Base-by-base conservation (phyloP, 306 rosid species). In the Fragaria nilgerrensis region DNA sequence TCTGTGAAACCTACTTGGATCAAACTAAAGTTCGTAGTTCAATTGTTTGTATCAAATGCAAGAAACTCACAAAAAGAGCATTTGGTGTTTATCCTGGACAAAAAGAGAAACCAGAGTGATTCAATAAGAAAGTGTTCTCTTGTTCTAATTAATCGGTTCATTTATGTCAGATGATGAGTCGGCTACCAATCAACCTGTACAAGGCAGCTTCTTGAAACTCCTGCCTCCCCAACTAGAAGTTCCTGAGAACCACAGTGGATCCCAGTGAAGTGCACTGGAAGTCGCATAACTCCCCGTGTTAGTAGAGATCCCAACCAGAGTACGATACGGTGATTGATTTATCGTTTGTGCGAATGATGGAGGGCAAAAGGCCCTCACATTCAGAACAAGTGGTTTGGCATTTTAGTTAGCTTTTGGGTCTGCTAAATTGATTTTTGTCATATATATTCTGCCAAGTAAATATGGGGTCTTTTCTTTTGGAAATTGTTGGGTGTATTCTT, bases 151-250 rank as follows among this genome's bases (percentile, higher is more conserved):
- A 49, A 77, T 64, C 25, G 47, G 53, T 70, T 75, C 53, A 13
- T 74, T 2, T 78, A 79, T 55, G 48, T 6, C 92, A 93, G 99
- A 90, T 74, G 95, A 91, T 56, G 99, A 96, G 81, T 85, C 90
- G 3, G 82, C 64, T 68, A 81, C 87, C 16, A 82, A 82, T 75
- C 90, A 88, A 80, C 86, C 94, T 58, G 88, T 37, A 75, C 93
- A 91, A 72, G 99, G 97, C 72, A 96, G 98, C 90, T 90, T 92
- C 86, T 53, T 90, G 85, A 90, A 84, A 39, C 90, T 83, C 79
- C 87, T 92, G 74, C 95, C 96, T 77, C 83, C 93, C 74, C 96
- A 87, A 72, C 85, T 74, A 2, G 98, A 91, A 86, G 89, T 77
- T 79, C 97, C 96, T 1, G 96, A 92, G 90, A 87, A 88, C 72